A percentile compares a stretch with the other conserved stretches of the same genome.
These are phyloP conservation scores for Xylaria sp. DNA, from an alignment of 2,329 filamentous ascomycete species.

Conservation along the genomic window DNA sequence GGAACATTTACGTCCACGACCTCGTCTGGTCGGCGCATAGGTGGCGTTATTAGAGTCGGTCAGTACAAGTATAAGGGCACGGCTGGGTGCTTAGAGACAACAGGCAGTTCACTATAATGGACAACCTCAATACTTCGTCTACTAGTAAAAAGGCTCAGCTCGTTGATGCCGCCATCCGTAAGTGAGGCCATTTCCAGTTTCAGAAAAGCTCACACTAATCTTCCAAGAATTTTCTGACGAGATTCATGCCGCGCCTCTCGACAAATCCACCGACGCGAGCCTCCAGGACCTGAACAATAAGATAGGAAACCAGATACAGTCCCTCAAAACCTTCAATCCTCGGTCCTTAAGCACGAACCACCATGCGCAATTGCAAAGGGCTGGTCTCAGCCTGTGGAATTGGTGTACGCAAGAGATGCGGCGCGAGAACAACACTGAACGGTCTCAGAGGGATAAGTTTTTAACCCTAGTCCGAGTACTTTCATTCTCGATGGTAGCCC, in stretches of 20 bases:
- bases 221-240: slow-evolving; percentile 44
- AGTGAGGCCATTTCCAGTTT: neutral
- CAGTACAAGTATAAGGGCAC: slow-evolving; percentile 1
- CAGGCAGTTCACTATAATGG: slow-evolving; percentile 25
- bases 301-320: slow-evolving; percentile 54
- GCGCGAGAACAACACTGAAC: slow-evolving; percentile 44
- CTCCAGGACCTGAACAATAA: slow-evolving; percentile 53
- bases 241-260: slow-evolving; percentile 47
- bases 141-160: slow-evolving; percentile 22
- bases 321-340: slow-evolving; percentile 50
- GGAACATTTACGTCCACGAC: neutral
- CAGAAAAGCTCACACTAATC: slow-evolving; percentile 14
- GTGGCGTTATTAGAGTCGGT: slow-evolving; percentile 5
- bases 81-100: neutral
- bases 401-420: slow-evolving; percentile 64
- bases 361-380: slow-evolving; percentile 62
- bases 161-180: slow-evolving; percentile 33
- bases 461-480: slow-evolving; percentile 61
- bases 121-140: slow-evolving; percentile 21
- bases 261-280: slow-evolving; percentile 43
- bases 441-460: slow-evolving; percentile 47
- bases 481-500: slow-evolving; percentile 75
- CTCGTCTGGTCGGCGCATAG: slow-evolving; percentile 1
- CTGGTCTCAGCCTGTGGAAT: slow-evolving; percentile 74
- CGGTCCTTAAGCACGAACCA: slow-evolving; percentile 47